phyloP scores from a whole-genome alignment of 2,329 filamentous ascomycete species.

The Cercospora canescens region DNA sequence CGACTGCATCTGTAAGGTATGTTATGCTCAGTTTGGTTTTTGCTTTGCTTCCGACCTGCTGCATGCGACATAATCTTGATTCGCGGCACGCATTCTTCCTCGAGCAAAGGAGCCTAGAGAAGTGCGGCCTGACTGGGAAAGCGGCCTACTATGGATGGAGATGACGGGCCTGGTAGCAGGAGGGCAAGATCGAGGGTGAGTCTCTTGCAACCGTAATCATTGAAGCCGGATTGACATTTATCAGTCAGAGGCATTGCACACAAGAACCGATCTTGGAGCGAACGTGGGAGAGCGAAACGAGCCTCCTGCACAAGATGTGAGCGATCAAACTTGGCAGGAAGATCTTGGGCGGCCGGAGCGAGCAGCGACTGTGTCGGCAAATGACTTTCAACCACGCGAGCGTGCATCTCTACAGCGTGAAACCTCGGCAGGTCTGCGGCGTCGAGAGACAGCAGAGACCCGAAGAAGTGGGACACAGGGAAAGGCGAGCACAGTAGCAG shows the following conservation, averaged over 20 bases:
- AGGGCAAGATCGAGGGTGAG: background rate
- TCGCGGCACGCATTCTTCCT: background rate
- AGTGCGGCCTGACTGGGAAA: background rate
- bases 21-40: background rate
- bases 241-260: background rate
- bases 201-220: background rate
- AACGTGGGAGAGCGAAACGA: background rate
- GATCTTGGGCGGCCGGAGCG: conserved; percentile 14
- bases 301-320: background rate
- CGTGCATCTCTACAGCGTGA: conserved; percentile 11
- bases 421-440: conserved; percentile 11
- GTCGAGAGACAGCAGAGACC: conserved; percentile 20
- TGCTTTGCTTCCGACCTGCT: background rate
- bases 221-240: background rate
- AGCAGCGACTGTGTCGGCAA: conserved; percentile 14
- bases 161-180: background rate
- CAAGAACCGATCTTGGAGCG: background rate
- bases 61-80: background rate
- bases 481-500: conserved; percentile 14
- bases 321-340: background rate
- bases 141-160: background rate
- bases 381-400: conserved; percentile 12
- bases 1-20: background rate
- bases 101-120: background rate
- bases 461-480: conserved; percentile 13